Base-by-base conservation (phyloP, 1,284 basidiomycete genomes). In the Paramarasmius palmivorus region DNA sequence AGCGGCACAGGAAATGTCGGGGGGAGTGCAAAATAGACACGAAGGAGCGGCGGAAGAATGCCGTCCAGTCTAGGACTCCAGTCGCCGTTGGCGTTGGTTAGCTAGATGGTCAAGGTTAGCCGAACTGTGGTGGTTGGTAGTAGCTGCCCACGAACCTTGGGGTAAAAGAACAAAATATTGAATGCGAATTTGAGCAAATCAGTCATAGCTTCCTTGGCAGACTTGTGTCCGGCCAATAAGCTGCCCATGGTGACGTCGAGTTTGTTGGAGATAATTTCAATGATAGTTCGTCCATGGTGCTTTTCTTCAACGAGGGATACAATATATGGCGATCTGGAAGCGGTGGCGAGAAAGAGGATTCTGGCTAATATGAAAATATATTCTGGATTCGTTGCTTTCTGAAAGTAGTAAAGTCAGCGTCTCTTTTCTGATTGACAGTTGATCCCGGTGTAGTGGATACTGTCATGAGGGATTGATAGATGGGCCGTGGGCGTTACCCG, bases 181-280 rank as follows among this genome's bases (percentile, higher is more conserved):
- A 91, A 93, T 6, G 79, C 73, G 49, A 92, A 76, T 63, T 93
- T 93, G 53, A 93, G 77, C 37, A 90, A 65, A 67, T 93, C 90
- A 2, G 80, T 79, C 77, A 86, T 80, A 3, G 89, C 88, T 56
- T 92, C 89, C 54, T 77, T 77, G 9, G 81, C 76, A 70, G 83
- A 81, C 56, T 77, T 78, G 10, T 76, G 66, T 41, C 79, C 78
- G 19, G 71, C 66, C 25, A 81, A 71, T 49, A 88, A 73, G 41
- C 68, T 71, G 35, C 64, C 68, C 7, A 72, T 69, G 37, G 81
- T 68, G n/a, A 72, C 63, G 60, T 84, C 88, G 41, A 83, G 74
- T 61, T 88, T 87, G 14, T 68, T 55, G 12, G 68, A 73, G 22
- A 92, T 76, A 49, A 86, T 78, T 32, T 88, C 85, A 36, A 86